Evolutionary conservation across 441 rosid genomes (phyloP), one percentile per base, ranked within the genome.

Genomic region (Eruca vesicaria): DNA sequence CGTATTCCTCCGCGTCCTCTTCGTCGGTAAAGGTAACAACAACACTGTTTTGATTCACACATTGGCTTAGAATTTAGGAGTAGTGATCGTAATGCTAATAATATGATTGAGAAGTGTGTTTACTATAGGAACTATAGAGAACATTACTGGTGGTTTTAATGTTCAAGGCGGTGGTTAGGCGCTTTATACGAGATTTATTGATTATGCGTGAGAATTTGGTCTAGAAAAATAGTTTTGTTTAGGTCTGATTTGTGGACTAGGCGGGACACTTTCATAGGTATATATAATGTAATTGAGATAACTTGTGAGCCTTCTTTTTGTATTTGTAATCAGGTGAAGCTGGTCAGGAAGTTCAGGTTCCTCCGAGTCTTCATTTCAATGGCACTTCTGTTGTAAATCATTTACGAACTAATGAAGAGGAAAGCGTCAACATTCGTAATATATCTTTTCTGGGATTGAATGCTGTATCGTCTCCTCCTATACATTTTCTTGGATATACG

Each of bases 1-100:
- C 2, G 94, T 91, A 83, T 90, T 91, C 75, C 58, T 87, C 64
- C 90, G 96, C 84, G 97, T 93, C 50, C 78, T 96, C 70, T 91
- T 84, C 73, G 84, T 90, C 48, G 92, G 91, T 19, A 96, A 93
- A 93, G 97, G 99, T 96, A 55, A 2, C 20, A 1, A 0, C 18
- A n/a, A n/a, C n/a, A n/a, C n/a, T n/a, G n/a, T 31, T 66, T 45
- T 16, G 2, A n/a, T 43, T 2, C 26, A 1, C 1, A 55, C 56
- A 19, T 59, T 59, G 38, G 58, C 35, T 62, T 68, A 16, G 7
- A 21, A 52, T 53, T 68, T 26, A 52, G 28, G 23, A 75, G 53
- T 9, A 56, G 35, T 53, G 16, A 55, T 32, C n/a, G n/a, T n/a
- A n/a, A n/a, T n/a, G n/a, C n/a, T n/a, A n/a, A n/a, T n/a, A n/a